phyloP scores from a whole-genome alignment of 345 rosid genomes.

The Gossypium australe region DNA sequence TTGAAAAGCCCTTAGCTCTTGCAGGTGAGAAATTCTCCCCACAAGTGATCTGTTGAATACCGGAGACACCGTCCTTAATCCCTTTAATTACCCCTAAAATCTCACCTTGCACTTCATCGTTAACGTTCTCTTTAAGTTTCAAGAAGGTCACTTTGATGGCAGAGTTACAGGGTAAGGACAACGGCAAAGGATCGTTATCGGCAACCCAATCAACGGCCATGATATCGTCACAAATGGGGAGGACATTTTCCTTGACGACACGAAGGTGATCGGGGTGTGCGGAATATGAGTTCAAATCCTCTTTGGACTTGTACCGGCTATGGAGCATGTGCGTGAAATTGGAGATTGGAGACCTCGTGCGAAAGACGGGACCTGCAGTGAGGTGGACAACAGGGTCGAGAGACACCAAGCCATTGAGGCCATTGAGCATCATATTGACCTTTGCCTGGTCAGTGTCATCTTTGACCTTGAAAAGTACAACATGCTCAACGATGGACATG shows the following conservation, averaged over 20 bases:
- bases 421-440: constrained; percentile 47
- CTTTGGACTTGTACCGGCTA: constrained; percentile 69
- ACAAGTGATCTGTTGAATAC: constrained; percentile 41
- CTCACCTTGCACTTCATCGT: constrained; percentile 41
- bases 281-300: constrained; percentile 46
- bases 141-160: constrained; percentile 39
- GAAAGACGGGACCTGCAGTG: constrained; percentile 50
- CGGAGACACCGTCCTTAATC: constrained; percentile 36
- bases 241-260: constrained; percentile 49
- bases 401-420: constrained; percentile 46
- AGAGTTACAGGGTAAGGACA: constrained; percentile 38
- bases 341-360: constrained; percentile 36
- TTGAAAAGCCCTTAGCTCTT: constrained; percentile 6
- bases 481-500: constrained; percentile 61
- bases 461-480: constrained; percentile 81
- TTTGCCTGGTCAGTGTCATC: constrained; percentile 36
- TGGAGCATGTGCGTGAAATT: constrained; percentile 87
- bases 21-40: constrained; percentile 78
- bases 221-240: constrained; percentile 65
- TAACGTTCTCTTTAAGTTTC: constrained; percentile 48
- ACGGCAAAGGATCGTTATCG: constrained; percentile 23
- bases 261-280: constrained; percentile 55
- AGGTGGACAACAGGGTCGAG: constrained; percentile 62
- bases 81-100: constrained; percentile 45
- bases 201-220: constrained; percentile 85